These are phyloP conservation scores for Cerrena zonata DNA, from an alignment of 1,284 basidiomycete genomes.

Conservation along the genomic window DNA sequence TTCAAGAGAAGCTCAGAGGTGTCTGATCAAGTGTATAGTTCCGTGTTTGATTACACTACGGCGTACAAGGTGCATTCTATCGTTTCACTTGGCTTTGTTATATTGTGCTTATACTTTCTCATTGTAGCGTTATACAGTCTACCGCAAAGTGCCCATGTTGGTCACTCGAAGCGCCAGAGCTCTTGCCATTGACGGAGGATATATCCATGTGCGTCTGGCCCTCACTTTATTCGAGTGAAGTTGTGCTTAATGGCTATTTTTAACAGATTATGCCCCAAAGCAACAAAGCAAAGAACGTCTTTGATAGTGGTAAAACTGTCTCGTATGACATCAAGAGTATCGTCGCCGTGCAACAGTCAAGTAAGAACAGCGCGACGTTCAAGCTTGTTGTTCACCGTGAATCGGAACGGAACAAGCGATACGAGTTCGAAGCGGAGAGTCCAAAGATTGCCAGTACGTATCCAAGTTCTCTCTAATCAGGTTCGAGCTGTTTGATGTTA, in stretches of 20 bases:
- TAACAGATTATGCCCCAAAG: slow-evolving; percentile 82
- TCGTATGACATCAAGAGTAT: slow-evolving; percentile 91
- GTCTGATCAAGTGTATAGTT: slow-evolving; percentile 54
- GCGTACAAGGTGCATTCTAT: slow-evolving; percentile 71
- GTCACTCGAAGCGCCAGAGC: slow-evolving; percentile 85
- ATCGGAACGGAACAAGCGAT: slow-evolving; percentile 79
- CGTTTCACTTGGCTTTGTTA: neutral
- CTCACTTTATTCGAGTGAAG: neutral
- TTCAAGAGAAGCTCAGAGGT: slow-evolving; percentile 81
- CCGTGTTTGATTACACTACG: slow-evolving; percentile 57
- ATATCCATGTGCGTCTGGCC: slow-evolving; percentile 72
- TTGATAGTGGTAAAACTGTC: slow-evolving; percentile 83
- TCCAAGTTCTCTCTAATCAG: neutral
- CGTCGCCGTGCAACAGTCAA: slow-evolving; percentile 76
- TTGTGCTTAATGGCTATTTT: neutral
- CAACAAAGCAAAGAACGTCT: slow-evolving; percentile 76
- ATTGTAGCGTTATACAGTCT: slow-evolving; percentile 87
- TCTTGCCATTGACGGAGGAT: slow-evolving; percentile 91
- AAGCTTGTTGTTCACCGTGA: slow-evolving; percentile 70
- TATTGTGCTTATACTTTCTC: neutral
- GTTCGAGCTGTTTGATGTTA: neutral
- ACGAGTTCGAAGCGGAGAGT: slow-evolving; percentile 95
- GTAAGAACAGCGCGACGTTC: slow-evolving; percentile 78
- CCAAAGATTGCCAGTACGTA: slow-evolving; percentile 70
- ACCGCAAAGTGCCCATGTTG: slow-evolving; percentile 89